A percentile compares a stretch with the other conserved stretches of the same genome.
Conservation (phyloP, 257 asterid species). For the Nicotiana benthamiana region DNA sequence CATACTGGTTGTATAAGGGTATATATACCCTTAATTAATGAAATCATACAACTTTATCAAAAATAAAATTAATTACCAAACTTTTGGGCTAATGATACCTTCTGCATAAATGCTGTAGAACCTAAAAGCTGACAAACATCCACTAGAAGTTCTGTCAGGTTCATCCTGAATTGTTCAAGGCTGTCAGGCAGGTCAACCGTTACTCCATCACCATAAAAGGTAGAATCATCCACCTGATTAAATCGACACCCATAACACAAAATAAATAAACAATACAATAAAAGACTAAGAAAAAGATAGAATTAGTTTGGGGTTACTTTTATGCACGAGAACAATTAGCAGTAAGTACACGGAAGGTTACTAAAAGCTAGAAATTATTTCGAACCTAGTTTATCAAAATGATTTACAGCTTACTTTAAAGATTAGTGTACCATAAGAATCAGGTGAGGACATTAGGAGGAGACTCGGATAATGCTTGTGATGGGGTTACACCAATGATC, state of each 20-base stretch:
- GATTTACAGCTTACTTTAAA: background rate
- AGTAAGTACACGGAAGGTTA: background rate
- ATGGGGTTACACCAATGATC: no score
- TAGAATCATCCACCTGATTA: slow-evolving; percentile 62
- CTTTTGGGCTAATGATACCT: slow-evolving; percentile 34
- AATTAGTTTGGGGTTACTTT: background rate
- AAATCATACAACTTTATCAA: no score
- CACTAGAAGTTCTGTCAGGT: slow-evolving; percentile 66
- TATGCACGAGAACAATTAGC: background rate
- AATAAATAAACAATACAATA: slow-evolving; percentile 3
- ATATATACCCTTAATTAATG: no score
- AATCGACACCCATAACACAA: slow-evolving; percentile 1
- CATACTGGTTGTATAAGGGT: no score
- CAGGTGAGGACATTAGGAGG: no score
- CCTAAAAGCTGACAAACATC: slow-evolving; percentile 73
- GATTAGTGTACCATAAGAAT: background rate
- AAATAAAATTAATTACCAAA: background rate
- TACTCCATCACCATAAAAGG: slow-evolving; percentile 41
- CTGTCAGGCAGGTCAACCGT: slow-evolving; percentile 61
- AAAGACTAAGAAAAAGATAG: background rate
- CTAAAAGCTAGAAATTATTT: background rate
- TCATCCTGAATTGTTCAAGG: slow-evolving; percentile 76
- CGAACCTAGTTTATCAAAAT: background rate
- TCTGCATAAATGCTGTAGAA: slow-evolving; percentile 48
- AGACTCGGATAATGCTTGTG: no score